phyloP scores from a whole-genome alignment of 1,284 basidiomycete species.

The Naganishia sp. region DNA sequence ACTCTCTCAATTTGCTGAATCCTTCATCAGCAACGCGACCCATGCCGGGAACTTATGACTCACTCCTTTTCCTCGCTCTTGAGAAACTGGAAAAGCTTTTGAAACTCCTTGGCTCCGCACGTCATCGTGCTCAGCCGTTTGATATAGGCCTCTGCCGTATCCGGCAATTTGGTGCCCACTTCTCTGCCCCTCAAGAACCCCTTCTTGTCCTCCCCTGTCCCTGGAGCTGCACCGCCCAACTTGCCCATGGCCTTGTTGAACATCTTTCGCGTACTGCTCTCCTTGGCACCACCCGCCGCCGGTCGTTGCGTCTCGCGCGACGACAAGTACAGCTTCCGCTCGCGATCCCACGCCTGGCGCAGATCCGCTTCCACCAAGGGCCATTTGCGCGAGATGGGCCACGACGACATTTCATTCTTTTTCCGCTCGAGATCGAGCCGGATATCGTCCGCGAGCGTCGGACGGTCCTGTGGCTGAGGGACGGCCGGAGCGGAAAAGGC shows the following conservation, averaged over 20 bases:
- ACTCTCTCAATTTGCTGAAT: conserved; percentile 17
- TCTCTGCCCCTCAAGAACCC: conserved; percentile 16
- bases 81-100: conserved; percentile 24
- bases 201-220: conserved; percentile 13
- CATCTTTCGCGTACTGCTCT: conserved; percentile 26
- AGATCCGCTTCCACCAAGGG: conserved; percentile 23
- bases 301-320: conserved; percentile 2
- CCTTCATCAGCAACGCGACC: not conserved
- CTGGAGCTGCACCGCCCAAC: conserved; percentile 6
- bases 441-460: conserved; percentile 15
- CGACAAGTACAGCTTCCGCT: conserved; percentile 16
- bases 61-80: conserved; percentile 28
- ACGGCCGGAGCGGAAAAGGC: not conserved
- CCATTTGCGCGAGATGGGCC: conserved; percentile 26
- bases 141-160: conserved; percentile 24
- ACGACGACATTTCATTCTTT: conserved; percentile 22
- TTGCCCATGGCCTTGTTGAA: conserved; percentile 20
- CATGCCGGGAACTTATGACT: not conserved
- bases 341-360: conserved; percentile 23
- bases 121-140: conserved; percentile 25
- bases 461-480: conserved; percentile 15
- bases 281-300: not conserved
- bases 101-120: conserved; percentile 25
- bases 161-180: conserved; percentile 20
- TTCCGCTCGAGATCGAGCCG: conserved; percentile 21